phyloP scores from a whole-genome alignment of 2,329 filamentous ascomycete genomes.

The Fusarium liriodendri region DNA sequence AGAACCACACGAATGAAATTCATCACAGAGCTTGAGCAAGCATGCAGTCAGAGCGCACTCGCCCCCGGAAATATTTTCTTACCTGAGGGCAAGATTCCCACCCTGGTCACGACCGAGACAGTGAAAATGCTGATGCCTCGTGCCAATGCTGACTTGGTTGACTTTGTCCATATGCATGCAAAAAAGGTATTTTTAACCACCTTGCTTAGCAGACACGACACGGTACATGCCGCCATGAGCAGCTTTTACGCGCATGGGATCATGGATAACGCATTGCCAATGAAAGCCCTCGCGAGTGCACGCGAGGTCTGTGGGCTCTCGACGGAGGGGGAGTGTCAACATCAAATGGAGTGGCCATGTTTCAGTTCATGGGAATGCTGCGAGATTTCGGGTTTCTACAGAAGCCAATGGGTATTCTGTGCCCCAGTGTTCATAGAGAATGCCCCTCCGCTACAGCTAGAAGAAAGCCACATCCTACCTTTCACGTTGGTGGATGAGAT shows the following conservation, averaged over 20 bases:
- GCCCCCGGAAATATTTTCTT: background rate
- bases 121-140: background rate
- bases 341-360: background rate
- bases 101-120: background rate
- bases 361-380: slow-evolving; percentile 8
- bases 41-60: background rate
- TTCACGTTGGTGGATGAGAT: background rate
- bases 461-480: background rate
- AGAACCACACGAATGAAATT: background rate
- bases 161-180: background rate
- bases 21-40: background rate
- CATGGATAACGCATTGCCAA: slow-evolving; percentile 5
- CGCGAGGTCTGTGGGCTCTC: background rate
- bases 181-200: slow-evolving; percentile 4
- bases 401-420: slow-evolving; percentile 7
- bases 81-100: background rate
- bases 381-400: background rate
- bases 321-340: background rate
- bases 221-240: background rate
- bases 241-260: background rate
- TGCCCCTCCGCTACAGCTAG: background rate
- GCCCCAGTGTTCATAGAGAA: background rate
- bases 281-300: background rate
- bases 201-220: background rate
- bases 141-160: background rate